Conservation (phyloP, 139 green algal species). For the Tetraselmis chui region DNA sequence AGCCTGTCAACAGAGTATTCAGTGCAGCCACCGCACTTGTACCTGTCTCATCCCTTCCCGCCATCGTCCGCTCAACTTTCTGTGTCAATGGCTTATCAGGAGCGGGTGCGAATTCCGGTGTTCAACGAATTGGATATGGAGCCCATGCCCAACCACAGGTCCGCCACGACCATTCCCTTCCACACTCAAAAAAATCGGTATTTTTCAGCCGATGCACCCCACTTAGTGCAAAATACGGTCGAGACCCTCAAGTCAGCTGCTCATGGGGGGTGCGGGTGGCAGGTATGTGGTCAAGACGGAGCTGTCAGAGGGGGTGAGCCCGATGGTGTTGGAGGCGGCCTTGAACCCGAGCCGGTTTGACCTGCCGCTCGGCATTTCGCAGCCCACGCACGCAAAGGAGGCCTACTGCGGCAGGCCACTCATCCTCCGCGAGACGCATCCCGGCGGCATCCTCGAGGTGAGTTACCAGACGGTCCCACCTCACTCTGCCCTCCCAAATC, state of each 20-base stretch:
- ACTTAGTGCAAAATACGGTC: no score
- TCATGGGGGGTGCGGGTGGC: no score
- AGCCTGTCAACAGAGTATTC: no score
- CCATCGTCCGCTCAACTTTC: no score
- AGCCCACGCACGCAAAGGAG: background rate
- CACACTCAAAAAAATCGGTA: no score
- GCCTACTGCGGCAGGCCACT: constrained; percentile 8
- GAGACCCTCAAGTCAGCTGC: no score
- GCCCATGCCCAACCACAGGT: background rate
- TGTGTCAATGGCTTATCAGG: no score
- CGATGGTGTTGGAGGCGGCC: background rate
- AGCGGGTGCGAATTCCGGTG: constrained; percentile 25
- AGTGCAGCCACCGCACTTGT: no score
- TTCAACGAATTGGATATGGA: constrained; percentile 40
- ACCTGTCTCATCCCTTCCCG: no score
- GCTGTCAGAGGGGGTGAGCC: background rate
- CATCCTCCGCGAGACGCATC: constrained; percentile 8
- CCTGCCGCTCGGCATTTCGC: background rate
- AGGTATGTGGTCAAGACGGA: background rate
- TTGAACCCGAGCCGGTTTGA: background rate
- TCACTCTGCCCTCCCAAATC: background rate
- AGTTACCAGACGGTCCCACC: background rate
- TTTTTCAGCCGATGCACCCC: no score
- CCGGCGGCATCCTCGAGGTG: constrained; percentile 33
- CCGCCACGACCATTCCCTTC: constrained; percentile 20